Evolutionary conservation across 192 early-diverging fungal species (phyloP).

Genomic region (Thoreauomyces humboldtii): DNA sequence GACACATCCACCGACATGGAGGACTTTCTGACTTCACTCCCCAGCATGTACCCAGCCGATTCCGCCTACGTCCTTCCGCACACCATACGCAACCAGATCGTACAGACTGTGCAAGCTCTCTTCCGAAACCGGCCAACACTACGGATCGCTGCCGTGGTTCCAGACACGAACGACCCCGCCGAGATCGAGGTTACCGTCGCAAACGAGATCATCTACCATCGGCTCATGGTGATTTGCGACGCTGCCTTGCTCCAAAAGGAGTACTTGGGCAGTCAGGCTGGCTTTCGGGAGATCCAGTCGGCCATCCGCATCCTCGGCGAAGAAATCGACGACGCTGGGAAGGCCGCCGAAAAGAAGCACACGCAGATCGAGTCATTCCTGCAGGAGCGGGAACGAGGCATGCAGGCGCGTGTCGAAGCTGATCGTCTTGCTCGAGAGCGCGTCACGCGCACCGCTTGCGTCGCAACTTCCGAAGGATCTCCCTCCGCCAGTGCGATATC

Average conservation of each 20-base stretch:
- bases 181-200: slow-evolving; percentile 1
- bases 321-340: slow-evolving; percentile 14
- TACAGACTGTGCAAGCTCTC: slow-evolving; percentile 25
- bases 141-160: not conserved
- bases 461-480: not conserved
- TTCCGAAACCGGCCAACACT: slow-evolving; percentile 21
- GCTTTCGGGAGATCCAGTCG: slow-evolving; percentile 3
- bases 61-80: slow-evolving; percentile 12
- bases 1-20: slow-evolving; percentile 17
- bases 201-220: slow-evolving; percentile 1
- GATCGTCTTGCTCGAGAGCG: not conserved
- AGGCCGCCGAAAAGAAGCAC: slow-evolving; percentile 8
- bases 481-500: not conserved
- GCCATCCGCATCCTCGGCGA: not conserved
- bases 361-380: slow-evolving; percentile 17
- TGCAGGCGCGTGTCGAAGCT: slow-evolving; percentile 12
- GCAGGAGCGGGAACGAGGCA: not conserved
- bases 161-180: slow-evolving; percentile 10
- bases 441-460: not conserved
- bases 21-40: slow-evolving; percentile 20
- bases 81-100: slow-evolving; percentile 28
- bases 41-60: slow-evolving; percentile 18
- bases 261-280: slow-evolving; percentile 27
- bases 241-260: slow-evolving; percentile 11
- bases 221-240: slow-evolving; percentile 14